phyloP scores from a whole-genome alignment of 768 basidiomycete genomes.

The Termitomyces sp. region DNA sequence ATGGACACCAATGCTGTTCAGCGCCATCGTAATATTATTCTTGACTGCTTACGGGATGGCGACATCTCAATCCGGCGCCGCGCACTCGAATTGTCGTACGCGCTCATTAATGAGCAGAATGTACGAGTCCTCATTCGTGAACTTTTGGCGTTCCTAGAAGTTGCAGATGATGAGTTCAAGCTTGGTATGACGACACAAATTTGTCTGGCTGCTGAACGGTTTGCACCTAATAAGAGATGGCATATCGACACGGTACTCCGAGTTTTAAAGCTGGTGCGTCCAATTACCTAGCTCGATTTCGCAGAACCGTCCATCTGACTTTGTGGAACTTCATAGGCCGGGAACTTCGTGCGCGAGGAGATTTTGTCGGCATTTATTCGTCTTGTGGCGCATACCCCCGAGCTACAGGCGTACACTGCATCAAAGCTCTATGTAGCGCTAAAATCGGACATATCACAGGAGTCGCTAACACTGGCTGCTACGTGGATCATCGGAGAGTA shows the following conservation, averaged over 20 bases:
- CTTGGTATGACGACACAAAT: conserved; percentile 97
- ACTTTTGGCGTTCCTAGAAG: conserved; percentile 91
- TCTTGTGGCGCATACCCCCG: conserved; percentile 93
- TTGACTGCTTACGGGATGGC: conserved; percentile 98
- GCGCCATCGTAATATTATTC: conserved; percentile 94
- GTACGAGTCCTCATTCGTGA: conserved; percentile 90
- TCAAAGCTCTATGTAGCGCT: conserved; percentile 88
- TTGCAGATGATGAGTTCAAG: conserved; percentile 99
- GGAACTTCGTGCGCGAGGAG: conserved; percentile 97
- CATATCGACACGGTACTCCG: conserved; percentile 97
- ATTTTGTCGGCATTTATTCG: conserved; percentile 93
- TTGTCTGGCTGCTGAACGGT: conserved; percentile 90
- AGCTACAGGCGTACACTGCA: conserved; percentile 91
- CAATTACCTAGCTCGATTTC: background rate
- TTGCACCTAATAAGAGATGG: conserved; percentile 97
- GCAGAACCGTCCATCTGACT: background rate
- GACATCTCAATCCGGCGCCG: conserved; percentile 98
- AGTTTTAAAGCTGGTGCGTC: conserved; percentile 79
- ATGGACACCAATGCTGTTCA: conserved; percentile 99
- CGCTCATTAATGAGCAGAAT: conserved; percentile 92
- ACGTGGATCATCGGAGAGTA: conserved; percentile 98
- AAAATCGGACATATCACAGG: conserved; percentile 90
- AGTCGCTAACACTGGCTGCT: conserved; percentile 87
- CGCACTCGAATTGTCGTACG: conserved; percentile 95
- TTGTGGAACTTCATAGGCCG: conserved; percentile 59